A percentile compares a stretch with the other conserved stretches of the same genome.
Conservation (phyloP, 179 eudicot species). For the Silene vulgaris region DNA sequence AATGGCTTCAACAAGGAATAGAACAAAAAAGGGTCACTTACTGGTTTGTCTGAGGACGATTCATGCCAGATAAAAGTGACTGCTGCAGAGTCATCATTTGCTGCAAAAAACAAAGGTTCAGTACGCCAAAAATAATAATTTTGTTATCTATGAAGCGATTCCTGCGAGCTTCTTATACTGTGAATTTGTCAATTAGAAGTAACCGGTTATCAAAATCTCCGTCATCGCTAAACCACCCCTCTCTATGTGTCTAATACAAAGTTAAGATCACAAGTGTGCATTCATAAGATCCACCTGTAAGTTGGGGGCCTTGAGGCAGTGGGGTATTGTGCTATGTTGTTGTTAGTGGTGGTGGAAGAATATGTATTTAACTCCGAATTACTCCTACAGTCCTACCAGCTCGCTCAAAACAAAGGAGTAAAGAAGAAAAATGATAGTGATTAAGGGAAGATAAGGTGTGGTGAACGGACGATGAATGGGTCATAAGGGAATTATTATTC, state of each 20-base stretch:
- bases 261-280: neutral
- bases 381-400: neutral
- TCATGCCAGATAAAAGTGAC: constrained; percentile 50
- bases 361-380: neutral
- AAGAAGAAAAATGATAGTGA: neutral
- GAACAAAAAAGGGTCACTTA: constrained; percentile 33
- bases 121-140: neutral
- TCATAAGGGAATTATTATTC: neutral
- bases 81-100: constrained; percentile 76
- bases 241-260: neutral
- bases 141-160: neutral
- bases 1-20: constrained; percentile 13
- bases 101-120: constrained; percentile 36
- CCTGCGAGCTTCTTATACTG: too few species aligned
- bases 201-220: neutral
- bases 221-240: neutral
- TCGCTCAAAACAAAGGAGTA: too few species aligned
- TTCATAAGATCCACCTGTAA: neutral
- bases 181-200: neutral
- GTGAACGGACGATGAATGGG: neutral
- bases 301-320: neutral
- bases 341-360: neutral
- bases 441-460: neutral
- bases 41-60: constrained; percentile 65
- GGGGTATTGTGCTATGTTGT: neutral